Evolutionary conservation across 78 protist genomes (phyloP).

Genomic region (Blattamonas nauphoetae): DNA sequence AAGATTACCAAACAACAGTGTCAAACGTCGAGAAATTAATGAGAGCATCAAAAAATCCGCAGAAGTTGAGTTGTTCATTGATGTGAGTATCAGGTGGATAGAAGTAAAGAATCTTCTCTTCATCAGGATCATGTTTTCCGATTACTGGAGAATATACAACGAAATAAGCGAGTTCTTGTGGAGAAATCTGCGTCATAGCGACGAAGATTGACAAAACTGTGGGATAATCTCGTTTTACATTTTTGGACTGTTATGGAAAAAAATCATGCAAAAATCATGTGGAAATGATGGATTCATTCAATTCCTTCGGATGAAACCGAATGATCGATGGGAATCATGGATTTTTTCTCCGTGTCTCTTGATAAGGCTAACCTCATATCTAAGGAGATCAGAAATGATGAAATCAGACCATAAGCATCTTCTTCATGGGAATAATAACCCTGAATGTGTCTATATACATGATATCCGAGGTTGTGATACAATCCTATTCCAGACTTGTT

Average conservation of each 20-base stretch:
- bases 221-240: too few relatives aligned
- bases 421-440: not conserved
- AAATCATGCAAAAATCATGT: too few relatives aligned
- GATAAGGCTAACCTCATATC: not conserved
- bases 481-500: conserved; percentile 9
- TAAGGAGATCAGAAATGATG: not conserved
- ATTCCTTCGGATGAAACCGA: not conserved
- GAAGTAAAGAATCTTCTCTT: not conserved
- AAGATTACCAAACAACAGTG: not conserved
- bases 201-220: too few relatives aligned
- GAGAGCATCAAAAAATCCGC: not conserved
- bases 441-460: conserved; percentile 9
- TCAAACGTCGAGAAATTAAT: not conserved
- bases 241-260: too few relatives aligned
- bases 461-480: conserved; percentile 23
- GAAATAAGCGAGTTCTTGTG: not conserved
- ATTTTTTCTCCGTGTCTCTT: not conserved
- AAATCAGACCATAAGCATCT: conserved; percentile 15
- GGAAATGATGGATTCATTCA: too few relatives aligned
- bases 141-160: not conserved
- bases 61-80: not conserved
- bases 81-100: not conserved
- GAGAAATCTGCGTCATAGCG: too few relatives aligned
- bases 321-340: not conserved
- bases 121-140: not conserved